Evolutionary conservation across 208 protist species (phyloP).

Genomic region (Wallacemonas sp.): DNA sequence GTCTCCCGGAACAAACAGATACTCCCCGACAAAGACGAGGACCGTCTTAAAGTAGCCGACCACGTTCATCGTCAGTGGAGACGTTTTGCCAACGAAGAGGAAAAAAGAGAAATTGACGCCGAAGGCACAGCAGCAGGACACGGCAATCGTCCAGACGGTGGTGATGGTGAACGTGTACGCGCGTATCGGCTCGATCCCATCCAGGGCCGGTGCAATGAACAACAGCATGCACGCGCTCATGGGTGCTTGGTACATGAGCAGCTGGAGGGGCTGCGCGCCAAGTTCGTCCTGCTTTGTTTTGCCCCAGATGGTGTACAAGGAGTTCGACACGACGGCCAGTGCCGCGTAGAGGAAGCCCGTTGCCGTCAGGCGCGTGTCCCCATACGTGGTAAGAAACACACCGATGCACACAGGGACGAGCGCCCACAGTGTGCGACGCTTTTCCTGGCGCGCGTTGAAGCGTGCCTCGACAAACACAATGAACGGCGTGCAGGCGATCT

Average conservation of each 20-base stretch:
- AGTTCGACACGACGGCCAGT: constrained; percentile 73
- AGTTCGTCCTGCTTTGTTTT: constrained; percentile 88
- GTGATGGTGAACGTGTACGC: constrained; percentile 52
- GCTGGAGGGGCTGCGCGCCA: constrained; percentile 68
- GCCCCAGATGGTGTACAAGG: constrained; percentile 91
- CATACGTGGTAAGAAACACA: constrained; percentile 63
- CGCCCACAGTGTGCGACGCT: constrained; percentile 36
- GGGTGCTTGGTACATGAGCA: constrained; percentile 87
- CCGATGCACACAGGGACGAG: constrained; percentile 80
- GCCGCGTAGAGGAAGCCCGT: constrained; percentile 59
- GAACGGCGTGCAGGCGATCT: constrained; percentile 82
- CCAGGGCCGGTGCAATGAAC: constrained; percentile 61
- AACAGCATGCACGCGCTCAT: constrained; percentile 75
- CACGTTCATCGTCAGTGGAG: constrained; percentile 83
- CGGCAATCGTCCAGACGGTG: constrained; percentile 56
- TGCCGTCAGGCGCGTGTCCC: constrained; percentile 59
- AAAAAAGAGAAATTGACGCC: constrained; percentile 92
- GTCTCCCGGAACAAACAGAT: constrained; percentile 45
- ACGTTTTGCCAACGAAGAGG: constrained; percentile 77
- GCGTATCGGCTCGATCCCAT: constrained; percentile 34
- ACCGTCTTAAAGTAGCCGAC: constrained; percentile 80
- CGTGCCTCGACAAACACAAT: constrained; percentile 68
- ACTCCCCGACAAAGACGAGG: constrained; percentile 68
- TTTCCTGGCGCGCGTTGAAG: constrained; percentile 49
- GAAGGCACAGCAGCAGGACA: constrained; percentile 83